Base-by-base conservation (phyloP, 2,329 filamentous ascomycete species). In the Byssoonygena ceratinophila region DNA sequence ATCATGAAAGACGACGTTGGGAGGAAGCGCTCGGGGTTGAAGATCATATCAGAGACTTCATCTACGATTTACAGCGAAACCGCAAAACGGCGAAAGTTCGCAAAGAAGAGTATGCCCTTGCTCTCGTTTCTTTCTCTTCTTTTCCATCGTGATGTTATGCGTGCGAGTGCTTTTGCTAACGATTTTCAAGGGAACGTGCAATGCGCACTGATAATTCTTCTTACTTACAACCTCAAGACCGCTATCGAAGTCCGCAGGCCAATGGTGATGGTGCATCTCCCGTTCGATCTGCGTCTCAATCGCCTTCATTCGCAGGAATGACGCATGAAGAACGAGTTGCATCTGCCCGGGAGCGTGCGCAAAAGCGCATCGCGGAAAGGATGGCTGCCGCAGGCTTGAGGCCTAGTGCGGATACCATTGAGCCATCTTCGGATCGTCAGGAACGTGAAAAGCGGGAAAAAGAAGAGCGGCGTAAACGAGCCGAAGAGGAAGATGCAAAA, bases 1-100 rank as follows among this genome's bases (percentile, higher is more conserved):
- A 96, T 68, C 90, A 96, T 65, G 92, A 98, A 73, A 83, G 81
- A 62, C 82, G 92, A 56, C 81, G 92, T 56, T 98, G 92, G 92
- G 89, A 98, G 61, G 92, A 98, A 69, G 92, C 82, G 8, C 77
- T 98, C 34, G 92, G 92, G 25, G 92, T 98, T 25, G 92, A 98
- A 65, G 91, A 98, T 63, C 89, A 95, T 63, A 85, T 97, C 56
- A 87, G 89, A 63, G 92, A 98, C 64, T 97, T 98, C 68, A 98
- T 98, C 66, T 97, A 92, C 65, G 92, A 97, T 60, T 74, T 98
- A 50, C 90, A 96, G 66, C 82, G 91, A 56, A 86, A 83, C 57
- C 94, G 88, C 66, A 82, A 89, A 58, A 78, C 87, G 58, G 77
- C 87, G 50, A 83, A 83, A 54, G 71, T 94, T 54, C 73, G 81